A percentile compares a stretch with the other conserved stretches of the same genome.
Conservation (phyloP, 768 basidiomycete genomes). For the Nidularia sp. region DNA sequence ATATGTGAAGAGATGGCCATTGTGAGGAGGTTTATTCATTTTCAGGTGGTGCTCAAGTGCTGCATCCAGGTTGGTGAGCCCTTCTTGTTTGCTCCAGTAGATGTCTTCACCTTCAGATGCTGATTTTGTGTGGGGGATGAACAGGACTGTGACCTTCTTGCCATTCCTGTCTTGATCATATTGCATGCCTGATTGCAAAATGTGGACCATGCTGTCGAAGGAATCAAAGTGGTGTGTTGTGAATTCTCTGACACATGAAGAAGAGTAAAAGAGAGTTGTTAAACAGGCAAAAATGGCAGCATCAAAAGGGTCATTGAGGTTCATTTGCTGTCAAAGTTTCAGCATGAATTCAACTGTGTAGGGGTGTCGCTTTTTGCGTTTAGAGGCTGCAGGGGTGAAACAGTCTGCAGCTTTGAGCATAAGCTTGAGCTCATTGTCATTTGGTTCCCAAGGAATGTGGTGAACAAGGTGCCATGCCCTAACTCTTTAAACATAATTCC, state of each 20-base stretch:
- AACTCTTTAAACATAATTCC: slow-evolving; percentile 32
- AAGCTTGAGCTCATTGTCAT: slow-evolving; percentile 17
- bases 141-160: slow-evolving; percentile 16
- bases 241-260: slow-evolving; percentile 30
- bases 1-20: slow-evolving; percentile 23
- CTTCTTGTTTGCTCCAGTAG: slow-evolving; percentile 20
- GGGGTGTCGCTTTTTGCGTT: slow-evolving; percentile 21
- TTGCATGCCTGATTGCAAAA: not conserved
- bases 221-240: slow-evolving; percentile 21
- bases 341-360: slow-evolving; percentile 20
- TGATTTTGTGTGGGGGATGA: slow-evolving; percentile 10
- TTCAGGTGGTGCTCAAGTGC: slow-evolving; percentile 20
- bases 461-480: slow-evolving; percentile 46
- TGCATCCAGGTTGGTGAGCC: slow-evolving; percentile 11
- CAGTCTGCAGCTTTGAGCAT: slow-evolving; percentile 22
- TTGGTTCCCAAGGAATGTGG: slow-evolving; percentile 21
- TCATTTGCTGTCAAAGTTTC: slow-evolving; percentile 11
- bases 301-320: slow-evolving; percentile 22
- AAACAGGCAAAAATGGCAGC: slow-evolving; percentile 32
- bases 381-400: slow-evolving; percentile 23
- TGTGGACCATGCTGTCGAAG: slow-evolving; percentile 16
- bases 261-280: slow-evolving; percentile 30
- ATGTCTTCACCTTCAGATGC: slow-evolving; percentile 19
- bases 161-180: slow-evolving; percentile 17
- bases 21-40: slow-evolving; percentile 19